Evolutionary conservation across 2,329 filamentous ascomycete genomes (phyloP).

Genomic region (Colletotrichum tropicale): DNA sequence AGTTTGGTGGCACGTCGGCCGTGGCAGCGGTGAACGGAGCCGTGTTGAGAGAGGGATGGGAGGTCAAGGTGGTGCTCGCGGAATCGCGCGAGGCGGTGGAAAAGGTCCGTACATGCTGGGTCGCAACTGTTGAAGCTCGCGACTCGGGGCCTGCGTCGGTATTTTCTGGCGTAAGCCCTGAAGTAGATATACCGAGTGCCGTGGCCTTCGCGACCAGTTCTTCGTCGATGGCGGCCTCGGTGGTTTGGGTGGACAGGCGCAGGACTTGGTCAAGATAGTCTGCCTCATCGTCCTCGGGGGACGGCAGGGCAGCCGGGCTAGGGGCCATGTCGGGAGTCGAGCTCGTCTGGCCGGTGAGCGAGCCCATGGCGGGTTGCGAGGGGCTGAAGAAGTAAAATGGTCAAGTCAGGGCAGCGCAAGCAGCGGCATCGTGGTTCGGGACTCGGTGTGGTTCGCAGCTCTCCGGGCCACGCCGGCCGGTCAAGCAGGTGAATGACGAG

Average conservation of each 20-base stretch:
- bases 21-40: conserved; percentile 13
- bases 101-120: conserved; percentile 45
- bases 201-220: conserved; percentile 37
- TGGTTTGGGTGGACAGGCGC: conserved; percentile 31
- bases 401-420: conserved; percentile 15
- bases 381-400: not conserved
- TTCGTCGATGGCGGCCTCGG: conserved; percentile 44
- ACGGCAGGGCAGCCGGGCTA: not conserved
- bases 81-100: conserved; percentile 47
- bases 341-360: conserved; percentile 14
- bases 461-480: conserved; percentile 3
- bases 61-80: conserved; percentile 44
- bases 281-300: conserved; percentile 42
- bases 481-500: not conserved
- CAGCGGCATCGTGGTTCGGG: conserved; percentile 16
- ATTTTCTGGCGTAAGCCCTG: conserved; percentile 34
- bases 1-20: conserved; percentile 25
- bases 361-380: conserved; percentile 14
- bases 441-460: conserved; percentile 1
- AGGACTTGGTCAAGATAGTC: conserved; percentile 46
- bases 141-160: conserved; percentile 46
- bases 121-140: conserved; percentile 41
- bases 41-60: conserved; percentile 45
- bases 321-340: conserved; percentile 7
- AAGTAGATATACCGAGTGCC: conserved; percentile 37